Conservation (phyloP, 148 eudicot species). For the Polygonum maritimum region DNA sequence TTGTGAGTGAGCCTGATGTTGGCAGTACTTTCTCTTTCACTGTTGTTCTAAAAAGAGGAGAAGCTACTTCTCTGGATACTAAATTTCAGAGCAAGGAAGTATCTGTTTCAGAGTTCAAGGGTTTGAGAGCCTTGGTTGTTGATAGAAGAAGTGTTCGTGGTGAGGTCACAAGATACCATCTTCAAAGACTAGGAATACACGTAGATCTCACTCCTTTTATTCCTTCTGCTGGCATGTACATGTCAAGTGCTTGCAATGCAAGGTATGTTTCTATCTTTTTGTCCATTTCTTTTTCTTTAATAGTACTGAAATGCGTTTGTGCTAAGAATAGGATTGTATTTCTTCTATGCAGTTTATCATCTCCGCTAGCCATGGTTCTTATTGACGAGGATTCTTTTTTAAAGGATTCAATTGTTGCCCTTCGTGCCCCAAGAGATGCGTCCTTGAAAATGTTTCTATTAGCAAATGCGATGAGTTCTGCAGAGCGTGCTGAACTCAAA, state of each 20-base stretch:
- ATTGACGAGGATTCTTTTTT: constrained; percentile 61
- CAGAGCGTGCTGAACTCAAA: constrained; percentile 46
- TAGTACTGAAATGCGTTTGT: background rate
- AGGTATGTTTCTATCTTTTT: constrained; percentile 7
- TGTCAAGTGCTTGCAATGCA: constrained; percentile 7
- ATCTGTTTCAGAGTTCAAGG: constrained; percentile 29
- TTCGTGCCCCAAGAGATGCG: constrained; percentile 21
- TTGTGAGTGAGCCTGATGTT: constrained; percentile 46
- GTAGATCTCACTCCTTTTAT: constrained; percentile 25
- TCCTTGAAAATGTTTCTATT: constrained; percentile 46
- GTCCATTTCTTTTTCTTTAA: background rate
- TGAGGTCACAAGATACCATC: constrained; percentile 46
- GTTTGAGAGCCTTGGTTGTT: constrained; percentile 46
- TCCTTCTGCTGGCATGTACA: background rate
- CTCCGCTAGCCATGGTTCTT: constrained; percentile 43
- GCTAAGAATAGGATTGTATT: background rate
- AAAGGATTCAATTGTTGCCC: constrained; percentile 21
- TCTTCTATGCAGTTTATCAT: constrained; percentile 4
- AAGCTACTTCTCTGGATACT: constrained; percentile 19
- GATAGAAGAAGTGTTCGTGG: constrained; percentile 40
- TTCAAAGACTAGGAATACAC: constrained; percentile 38
- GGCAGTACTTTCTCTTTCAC: constrained; percentile 92
- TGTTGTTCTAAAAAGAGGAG: constrained; percentile 33
- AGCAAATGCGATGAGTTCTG: constrained; percentile 33
- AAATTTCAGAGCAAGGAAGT: constrained; percentile 11